phyloP scores from a whole-genome alignment of 805 yeast species.

The Schwanniomyces vanrijiae region DNA sequence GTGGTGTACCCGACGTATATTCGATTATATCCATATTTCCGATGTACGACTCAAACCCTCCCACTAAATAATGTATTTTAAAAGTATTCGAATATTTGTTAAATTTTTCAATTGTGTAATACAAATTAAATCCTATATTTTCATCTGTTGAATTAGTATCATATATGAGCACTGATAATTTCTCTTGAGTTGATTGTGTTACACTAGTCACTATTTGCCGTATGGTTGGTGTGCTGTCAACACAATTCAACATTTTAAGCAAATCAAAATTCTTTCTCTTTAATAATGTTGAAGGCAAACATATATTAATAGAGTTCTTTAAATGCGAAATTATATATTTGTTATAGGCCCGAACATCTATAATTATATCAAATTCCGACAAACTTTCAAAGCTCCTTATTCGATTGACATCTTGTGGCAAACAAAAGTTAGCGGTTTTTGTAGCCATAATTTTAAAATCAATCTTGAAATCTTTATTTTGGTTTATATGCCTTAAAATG shows the following conservation, averaged over 20 bases:
- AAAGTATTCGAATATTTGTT: slow-evolving; percentile 17
- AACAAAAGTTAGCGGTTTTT: not conserved
- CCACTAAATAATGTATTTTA: slow-evolving; percentile 21
- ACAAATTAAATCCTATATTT: slow-evolving; percentile 24
- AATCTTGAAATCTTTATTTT: too few species aligned
- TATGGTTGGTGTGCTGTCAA: slow-evolving; percentile 10
- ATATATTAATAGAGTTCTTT: slow-evolving; percentile 33
- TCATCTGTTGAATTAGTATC: slow-evolving; percentile 26
- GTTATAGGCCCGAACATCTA: slow-evolving; percentile 42
- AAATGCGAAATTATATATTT: slow-evolving; percentile 30
- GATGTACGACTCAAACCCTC: slow-evolving; percentile 20
- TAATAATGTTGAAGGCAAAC: slow-evolving; percentile 45
- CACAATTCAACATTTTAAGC: slow-evolving; percentile 30
- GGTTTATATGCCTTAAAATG: not conserved
- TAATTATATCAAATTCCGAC: slow-evolving; percentile 21
- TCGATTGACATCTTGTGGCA: slow-evolving; percentile 4
- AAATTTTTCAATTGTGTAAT: slow-evolving; percentile 36
- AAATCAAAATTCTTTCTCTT: slow-evolving; percentile 37
- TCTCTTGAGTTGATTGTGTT: slow-evolving; percentile 13
- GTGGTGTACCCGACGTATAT: slow-evolving; percentile 5
- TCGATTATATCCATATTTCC: slow-evolving; percentile 7
- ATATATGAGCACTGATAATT: slow-evolving; percentile 29
- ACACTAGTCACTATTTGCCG: slow-evolving; percentile 7
- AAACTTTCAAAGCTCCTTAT: slow-evolving; percentile 1
- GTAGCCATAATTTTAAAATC: not conserved